A percentile compares a stretch with the other conserved stretches of the same genome.
phyloP scores from a whole-genome alignment of 2,329 filamentous ascomycete species.

The Colletotrichum echinochloae region DNA sequence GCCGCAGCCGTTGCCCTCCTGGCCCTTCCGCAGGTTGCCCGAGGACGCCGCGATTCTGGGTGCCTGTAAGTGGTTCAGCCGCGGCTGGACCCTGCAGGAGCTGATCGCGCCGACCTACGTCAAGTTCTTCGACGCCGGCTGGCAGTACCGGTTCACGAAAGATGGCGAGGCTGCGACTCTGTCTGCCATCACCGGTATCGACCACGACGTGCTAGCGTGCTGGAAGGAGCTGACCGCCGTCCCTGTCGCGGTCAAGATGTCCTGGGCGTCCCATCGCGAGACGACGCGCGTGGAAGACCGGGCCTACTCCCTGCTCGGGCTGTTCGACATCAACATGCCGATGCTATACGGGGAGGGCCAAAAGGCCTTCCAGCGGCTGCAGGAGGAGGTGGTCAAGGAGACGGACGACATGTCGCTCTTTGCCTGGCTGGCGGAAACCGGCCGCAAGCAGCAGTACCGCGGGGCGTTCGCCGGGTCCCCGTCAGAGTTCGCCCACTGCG shows the following conservation, averaged over 20 bases:
- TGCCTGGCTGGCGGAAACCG: conserved; percentile 11
- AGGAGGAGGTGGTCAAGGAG: conserved; percentile 21
- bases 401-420: conserved; percentile 20
- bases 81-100: conserved; percentile 44
- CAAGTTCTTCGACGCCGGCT: conserved; percentile 40
- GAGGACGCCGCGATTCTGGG: conserved; percentile 1
- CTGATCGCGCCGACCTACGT: conserved; percentile 40
- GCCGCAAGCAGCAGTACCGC: not conserved
- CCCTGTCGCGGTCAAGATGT: conserved; percentile 45
- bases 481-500: conserved; percentile 1
- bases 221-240: not conserved
- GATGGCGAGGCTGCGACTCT: not conserved
- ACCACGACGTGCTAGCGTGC: conserved; percentile 3
- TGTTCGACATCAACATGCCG: conserved; percentile 47
- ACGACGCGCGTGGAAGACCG: conserved; percentile 44
- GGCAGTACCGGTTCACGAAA: conserved; percentile 37
- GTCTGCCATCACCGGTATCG: conserved; percentile 14
- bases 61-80: conserved; percentile 41
- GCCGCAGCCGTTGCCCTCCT: not conserved
- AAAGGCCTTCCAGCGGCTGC: conserved; percentile 43
- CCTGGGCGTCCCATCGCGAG: conserved; percentile 45
- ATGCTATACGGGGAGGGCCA: conserved; percentile 47
- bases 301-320: conserved; percentile 46
- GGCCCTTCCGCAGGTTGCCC: too few relatives aligned
- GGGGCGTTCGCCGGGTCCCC: conserved; percentile 19